Percentiles rank a stretch among this genome's conserved stretches.
phyloP scores from a whole-genome alignment of 1,139 yeast genomes.

The Kluyveromyces sp. region DNA sequence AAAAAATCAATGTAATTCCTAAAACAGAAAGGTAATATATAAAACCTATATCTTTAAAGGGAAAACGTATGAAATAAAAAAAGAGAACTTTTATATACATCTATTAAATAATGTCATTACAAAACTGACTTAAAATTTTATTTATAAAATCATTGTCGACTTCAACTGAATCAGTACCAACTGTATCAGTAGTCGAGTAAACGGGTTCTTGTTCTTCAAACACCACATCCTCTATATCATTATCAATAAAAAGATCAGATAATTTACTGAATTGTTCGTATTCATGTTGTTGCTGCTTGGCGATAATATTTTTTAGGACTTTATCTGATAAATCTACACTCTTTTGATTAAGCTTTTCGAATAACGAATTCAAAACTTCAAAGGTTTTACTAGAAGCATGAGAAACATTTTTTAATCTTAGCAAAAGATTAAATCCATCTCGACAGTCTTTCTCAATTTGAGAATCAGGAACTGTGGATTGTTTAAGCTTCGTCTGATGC shows the following conservation, averaged over 20 bases:
- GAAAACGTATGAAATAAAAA: too few relatives aligned
- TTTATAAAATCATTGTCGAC: slow-evolving; percentile 1
- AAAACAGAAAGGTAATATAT: too few relatives aligned
- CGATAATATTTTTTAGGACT: slow-evolving; percentile 1
- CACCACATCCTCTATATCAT: slow-evolving; percentile 1
- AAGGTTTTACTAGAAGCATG: slow-evolving; percentile 69
- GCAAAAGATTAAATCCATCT: slow-evolving; percentile 61
- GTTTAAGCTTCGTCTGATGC: slow-evolving; percentile 34
- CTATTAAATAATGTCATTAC: not conserved
- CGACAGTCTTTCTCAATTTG: slow-evolving; percentile 61
- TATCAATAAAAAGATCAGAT: slow-evolving; percentile 3
- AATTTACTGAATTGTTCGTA: slow-evolving; percentile 2
- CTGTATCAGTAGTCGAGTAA: too few relatives aligned
- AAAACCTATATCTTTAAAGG: too few relatives aligned
- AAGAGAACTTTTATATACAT: not conserved
- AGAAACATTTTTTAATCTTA: slow-evolving; percentile 56
- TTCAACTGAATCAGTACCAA: not conserved
- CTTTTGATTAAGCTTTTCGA: slow-evolving; percentile 37
- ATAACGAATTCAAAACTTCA: slow-evolving; percentile 63
- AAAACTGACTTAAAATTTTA: slow-evolving; percentile 1
- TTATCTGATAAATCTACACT: slow-evolving; percentile 13
- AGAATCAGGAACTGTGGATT: slow-evolving; percentile 58
- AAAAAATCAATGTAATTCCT: too few relatives aligned
- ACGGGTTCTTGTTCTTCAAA: not conserved
- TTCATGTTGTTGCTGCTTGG: slow-evolving; percentile 1